A percentile compares a stretch with the other conserved stretches of the same genome.
These are phyloP conservation scores for Hepatocystis sp. DNA, from an alignment of 169 alveolate genomes.

Conservation along the genomic window DNA sequence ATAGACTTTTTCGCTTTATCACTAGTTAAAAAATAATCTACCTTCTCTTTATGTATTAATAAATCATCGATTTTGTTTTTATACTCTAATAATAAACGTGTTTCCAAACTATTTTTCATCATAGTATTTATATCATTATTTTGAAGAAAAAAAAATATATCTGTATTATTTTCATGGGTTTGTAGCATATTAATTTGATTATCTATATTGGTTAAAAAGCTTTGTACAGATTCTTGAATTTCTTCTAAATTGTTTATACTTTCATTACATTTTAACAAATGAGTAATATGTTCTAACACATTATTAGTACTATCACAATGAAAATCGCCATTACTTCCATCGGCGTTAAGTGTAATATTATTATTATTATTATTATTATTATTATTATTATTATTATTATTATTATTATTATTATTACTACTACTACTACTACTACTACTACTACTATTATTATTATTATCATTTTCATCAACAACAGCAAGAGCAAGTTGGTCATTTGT, in stretches of 20 bases:
- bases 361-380: no score
- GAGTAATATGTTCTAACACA: constrained; percentile 24
- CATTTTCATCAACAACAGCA: no score
- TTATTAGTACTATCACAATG: no score
- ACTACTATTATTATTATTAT: background rate
- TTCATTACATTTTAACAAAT: constrained; percentile 31
- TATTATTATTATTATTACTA: no score
- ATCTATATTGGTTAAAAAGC: constrained; percentile 22
- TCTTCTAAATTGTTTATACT: constrained; percentile 30
- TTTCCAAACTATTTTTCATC: constrained; percentile 42
- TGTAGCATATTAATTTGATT: constrained; percentile 15
- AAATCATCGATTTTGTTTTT: constrained; percentile 73
- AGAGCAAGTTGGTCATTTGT: no score
- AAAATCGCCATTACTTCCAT: no score
- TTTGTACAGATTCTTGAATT: constrained; percentile 16
- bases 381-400: no score
- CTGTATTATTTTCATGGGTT: background rate
- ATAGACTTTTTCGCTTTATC: constrained; percentile 11
- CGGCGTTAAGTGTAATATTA: no score
- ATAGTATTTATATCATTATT: constrained; percentile 10
- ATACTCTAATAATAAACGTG: constrained; percentile 47
- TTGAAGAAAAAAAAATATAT: constrained; percentile 6
- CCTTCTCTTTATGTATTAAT: constrained; percentile 26
- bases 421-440: background rate
- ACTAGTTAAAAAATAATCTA: constrained; percentile 28